These are phyloP conservation scores for Talaromyces sp. DNA, from an alignment of 2,329 filamentous ascomycete species.

Conservation along the genomic window DNA sequence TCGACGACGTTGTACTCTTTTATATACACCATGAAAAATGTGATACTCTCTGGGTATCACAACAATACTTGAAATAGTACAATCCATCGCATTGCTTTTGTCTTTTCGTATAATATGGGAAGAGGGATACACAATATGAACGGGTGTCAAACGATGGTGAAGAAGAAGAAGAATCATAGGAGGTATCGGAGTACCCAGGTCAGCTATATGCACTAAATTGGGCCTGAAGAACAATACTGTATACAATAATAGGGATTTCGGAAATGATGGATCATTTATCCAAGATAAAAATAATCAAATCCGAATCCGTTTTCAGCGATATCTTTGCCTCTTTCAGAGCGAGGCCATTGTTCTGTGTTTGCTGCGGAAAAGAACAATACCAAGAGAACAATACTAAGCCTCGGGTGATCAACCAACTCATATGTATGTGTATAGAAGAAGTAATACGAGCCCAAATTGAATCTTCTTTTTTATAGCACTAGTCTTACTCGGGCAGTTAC, in stretches of 20 bases:
- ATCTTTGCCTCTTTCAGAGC: neutral
- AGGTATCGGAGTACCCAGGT: neutral
- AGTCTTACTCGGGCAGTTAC: no score
- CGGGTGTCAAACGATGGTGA: neutral
- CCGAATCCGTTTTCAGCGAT: neutral
- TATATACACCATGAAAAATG: neutral
- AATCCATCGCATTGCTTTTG: neutral
- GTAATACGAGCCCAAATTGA: neutral
- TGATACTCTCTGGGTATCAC: neutral
- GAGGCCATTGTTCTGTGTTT: neutral
- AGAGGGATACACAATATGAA: neutral
- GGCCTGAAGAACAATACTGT: neutral
- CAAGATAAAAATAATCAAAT: neutral
- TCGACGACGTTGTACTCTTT: neutral
- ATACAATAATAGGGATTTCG: neutral
- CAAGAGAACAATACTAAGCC: slow-evolving; percentile 10
- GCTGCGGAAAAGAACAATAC: slow-evolving; percentile 8
- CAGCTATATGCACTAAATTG: no score
- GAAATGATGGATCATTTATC: slow-evolving; percentile 5
- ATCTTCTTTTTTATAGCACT: no score
- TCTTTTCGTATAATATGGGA: neutral
- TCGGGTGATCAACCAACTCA: neutral
- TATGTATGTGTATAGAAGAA: neutral
- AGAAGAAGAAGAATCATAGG: neutral
- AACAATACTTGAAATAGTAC: neutral